phyloP scores from a whole-genome alignment of 768 basidiomycete genomes.

The Mycena alexandri region DNA sequence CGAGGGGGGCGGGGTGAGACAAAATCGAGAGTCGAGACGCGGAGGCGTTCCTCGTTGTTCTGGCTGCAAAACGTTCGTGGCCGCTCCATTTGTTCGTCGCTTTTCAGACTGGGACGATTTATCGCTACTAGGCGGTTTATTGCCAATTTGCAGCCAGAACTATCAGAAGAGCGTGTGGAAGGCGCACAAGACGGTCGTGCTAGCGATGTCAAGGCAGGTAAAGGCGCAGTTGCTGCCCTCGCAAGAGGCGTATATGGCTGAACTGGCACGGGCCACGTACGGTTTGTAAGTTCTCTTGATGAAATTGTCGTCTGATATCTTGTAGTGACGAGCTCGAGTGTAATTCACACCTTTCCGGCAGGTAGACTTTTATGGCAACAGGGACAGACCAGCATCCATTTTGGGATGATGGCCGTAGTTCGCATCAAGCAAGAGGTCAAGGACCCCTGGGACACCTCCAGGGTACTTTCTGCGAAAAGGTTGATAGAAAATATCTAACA shows the following conservation, averaged over 20 bases:
- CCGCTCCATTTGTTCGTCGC: too few species aligned
- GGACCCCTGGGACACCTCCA: too few species aligned
- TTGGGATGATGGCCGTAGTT: too few species aligned
- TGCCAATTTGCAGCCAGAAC: conserved; percentile 8
- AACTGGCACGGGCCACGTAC: neutral
- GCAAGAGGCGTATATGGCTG: neutral
- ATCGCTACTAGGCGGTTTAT: neutral
- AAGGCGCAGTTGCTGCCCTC: conserved; percentile 5
- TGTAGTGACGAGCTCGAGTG: too few species aligned
- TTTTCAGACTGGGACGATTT: neutral
- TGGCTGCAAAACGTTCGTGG: conserved; percentile 18
- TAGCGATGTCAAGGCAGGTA: neutral
- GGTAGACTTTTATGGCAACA: too few species aligned
- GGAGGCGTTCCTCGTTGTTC: conserved; percentile 1
- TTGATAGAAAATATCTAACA: too few species aligned
- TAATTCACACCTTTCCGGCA: too few species aligned
- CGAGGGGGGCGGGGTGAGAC: conserved; percentile 1
- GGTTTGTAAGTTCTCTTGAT: neutral
- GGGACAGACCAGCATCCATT: too few species aligned
- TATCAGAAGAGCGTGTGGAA: conserved; percentile 17
- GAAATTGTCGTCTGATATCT: neutral
- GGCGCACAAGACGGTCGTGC: conserved; percentile 12
- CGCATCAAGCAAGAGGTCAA: too few species aligned
- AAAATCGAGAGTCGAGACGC: neutral
- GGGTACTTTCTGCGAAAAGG: too few species aligned